Percentiles rank a stretch among this genome's conserved stretches.
Conservation (phyloP, 2,329 filamentous ascomycete species). For the Periconia digitata region DNA sequence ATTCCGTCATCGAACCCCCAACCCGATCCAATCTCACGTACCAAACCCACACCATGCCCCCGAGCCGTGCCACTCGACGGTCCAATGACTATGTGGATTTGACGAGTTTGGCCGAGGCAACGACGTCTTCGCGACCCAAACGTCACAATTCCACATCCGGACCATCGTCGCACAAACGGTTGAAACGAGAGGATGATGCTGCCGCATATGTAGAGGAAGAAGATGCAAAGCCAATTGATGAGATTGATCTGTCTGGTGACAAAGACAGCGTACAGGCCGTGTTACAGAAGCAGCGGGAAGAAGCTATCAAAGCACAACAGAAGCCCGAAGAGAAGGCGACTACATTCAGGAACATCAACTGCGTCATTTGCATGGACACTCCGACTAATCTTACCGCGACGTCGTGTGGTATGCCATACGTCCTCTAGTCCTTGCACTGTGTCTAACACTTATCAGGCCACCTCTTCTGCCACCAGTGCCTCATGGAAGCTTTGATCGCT, state of each 20-base stretch:
- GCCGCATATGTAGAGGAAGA: slow-evolving; percentile 1
- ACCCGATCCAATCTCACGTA: slow-evolving; percentile 1
- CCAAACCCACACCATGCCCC: slow-evolving; percentile 13
- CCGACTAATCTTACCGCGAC: slow-evolving; percentile 62
- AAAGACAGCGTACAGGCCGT: slow-evolving; percentile 45
- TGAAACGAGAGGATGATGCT: slow-evolving; percentile 22
- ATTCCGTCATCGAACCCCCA: slow-evolving; percentile 5
- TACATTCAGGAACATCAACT: slow-evolving; percentile 54
- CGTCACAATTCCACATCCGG: slow-evolving; percentile 25
- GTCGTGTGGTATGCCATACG: slow-evolving; percentile 55
- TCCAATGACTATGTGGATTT: slow-evolving; percentile 41
- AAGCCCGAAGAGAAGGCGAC: slow-evolving; percentile 41
- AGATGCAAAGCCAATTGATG: slow-evolving; percentile 42
- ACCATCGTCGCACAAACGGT: slow-evolving; percentile 36
- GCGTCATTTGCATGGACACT: slow-evolving; percentile 66
- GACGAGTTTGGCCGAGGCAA: slow-evolving; percentile 16
- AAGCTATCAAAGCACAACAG: slow-evolving; percentile 52
- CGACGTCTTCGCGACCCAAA: slow-evolving; percentile 12
- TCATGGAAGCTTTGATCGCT: slow-evolving; percentile 61
- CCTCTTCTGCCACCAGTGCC: slow-evolving; percentile 65
- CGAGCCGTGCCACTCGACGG: slow-evolving; percentile 4
- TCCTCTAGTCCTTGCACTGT: background rate
- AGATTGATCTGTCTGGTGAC: slow-evolving; percentile 54
- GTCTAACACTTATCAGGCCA: slow-evolving; percentile 50
- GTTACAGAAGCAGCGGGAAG: slow-evolving; percentile 56